These are phyloP conservation scores for Cyclotella kingstonii DNA, from an alignment of 108 stramenopile genomes.

Conservation along the genomic window DNA sequence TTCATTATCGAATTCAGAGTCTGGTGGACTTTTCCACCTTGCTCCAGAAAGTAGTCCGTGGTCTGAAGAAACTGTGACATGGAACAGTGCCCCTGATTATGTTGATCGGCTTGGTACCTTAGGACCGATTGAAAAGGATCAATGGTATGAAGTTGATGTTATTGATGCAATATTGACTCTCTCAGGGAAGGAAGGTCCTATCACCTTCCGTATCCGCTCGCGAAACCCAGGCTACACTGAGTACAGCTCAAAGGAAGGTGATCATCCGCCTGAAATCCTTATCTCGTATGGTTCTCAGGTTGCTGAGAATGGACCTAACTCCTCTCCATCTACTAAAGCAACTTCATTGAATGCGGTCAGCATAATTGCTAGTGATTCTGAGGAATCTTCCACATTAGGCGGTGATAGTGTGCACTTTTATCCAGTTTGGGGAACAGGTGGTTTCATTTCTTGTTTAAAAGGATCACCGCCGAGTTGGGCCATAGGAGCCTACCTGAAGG, in stretches of 20 bases:
- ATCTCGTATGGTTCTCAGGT: slow-evolving; percentile 11
- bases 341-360: slow-evolving; percentile 8
- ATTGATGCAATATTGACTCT: slow-evolving; percentile 17
- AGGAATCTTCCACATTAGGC: slow-evolving; percentile 2
- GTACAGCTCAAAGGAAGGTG: slow-evolving; percentile 36
- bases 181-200: slow-evolving; percentile 15
- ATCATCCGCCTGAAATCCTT: slow-evolving; percentile 24
- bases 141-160: slow-evolving; percentile 42
- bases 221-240: slow-evolving; percentile 13
- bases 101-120: slow-evolving; percentile 14
- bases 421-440: slow-evolving; percentile 31
- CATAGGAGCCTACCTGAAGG: slow-evolving; percentile 32
- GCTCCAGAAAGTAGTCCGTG: slow-evolving; percentile 16
- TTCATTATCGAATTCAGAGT: slow-evolving; percentile 13
- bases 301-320: neutral
- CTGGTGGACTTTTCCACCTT: slow-evolving; percentile 33
- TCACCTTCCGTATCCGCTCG: slow-evolving; percentile 12
- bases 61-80: slow-evolving; percentile 43
- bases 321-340: neutral
- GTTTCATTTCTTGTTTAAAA: slow-evolving; percentile 14
- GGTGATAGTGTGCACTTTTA: slow-evolving; percentile 16
- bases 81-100: slow-evolving; percentile 33
- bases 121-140: slow-evolving; percentile 15
- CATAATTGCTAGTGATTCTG: slow-evolving; percentile 5
- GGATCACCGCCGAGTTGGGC: slow-evolving; percentile 35